These are phyloP conservation scores for Verticillium dahliae DNA, from an alignment of 2,329 filamentous ascomycete genomes.

Conservation along the genomic window DNA sequence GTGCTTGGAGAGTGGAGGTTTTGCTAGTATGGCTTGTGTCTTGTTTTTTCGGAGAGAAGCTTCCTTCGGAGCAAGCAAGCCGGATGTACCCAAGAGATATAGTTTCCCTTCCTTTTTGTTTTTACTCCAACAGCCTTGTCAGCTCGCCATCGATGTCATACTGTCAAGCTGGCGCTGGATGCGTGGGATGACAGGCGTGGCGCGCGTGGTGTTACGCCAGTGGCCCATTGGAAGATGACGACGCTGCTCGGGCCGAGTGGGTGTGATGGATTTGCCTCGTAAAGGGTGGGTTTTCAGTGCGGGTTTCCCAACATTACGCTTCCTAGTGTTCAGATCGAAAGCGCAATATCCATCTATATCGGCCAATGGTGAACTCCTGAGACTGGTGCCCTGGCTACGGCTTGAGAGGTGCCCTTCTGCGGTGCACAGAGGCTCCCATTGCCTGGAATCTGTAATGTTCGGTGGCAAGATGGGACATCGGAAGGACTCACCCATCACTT, in stretches of 20 bases:
- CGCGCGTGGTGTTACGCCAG: neutral
- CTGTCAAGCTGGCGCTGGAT: neutral
- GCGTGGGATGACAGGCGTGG: neutral
- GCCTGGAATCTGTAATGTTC: no score
- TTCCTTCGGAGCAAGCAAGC: neutral
- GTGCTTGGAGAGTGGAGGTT: neutral
- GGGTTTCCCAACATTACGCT: neutral
- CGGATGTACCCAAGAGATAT: neutral
- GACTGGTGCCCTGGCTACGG: no score
- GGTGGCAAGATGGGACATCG: no score
- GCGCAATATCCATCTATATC: no score
- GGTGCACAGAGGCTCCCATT: no score
- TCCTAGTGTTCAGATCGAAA: no score
- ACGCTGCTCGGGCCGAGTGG: slow-evolving; percentile 1
- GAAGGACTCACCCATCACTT: no score
- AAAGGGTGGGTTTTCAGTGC: neutral
- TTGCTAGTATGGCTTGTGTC: no score
- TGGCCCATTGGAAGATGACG: neutral
- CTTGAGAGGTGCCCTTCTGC: no score
- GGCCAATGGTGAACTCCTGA: no score
- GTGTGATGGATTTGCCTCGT: neutral
- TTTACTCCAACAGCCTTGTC: neutral
- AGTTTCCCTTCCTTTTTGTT: neutral
- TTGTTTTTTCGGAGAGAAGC: neutral
- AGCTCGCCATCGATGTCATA: neutral